A percentile compares a stretch with the other conserved stretches of the same genome.
Evolutionary conservation across 805 yeast species (phyloP).

Genomic region (Barnettozyma vustinii): DNA sequence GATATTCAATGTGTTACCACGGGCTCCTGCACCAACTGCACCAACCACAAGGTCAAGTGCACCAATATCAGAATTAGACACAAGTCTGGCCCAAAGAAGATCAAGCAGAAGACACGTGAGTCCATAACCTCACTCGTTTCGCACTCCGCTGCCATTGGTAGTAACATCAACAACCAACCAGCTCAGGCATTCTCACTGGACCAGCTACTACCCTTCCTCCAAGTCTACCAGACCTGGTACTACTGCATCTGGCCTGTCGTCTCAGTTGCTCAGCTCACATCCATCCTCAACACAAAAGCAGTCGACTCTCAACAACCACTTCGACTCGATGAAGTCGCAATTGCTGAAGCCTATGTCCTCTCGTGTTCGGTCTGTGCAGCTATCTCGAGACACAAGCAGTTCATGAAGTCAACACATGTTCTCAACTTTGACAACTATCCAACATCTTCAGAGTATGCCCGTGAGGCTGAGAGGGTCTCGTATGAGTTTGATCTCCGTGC

Average conservation of each 20-base stretch:
- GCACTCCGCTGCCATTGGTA: background rate
- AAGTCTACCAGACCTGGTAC: conserved; percentile 24
- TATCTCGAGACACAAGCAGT: conserved; percentile 19
- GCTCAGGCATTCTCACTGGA: conserved; percentile 12
- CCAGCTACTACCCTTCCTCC: conserved; percentile 19
- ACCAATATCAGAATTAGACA: conserved; percentile 21
- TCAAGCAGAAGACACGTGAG: conserved; percentile 20
- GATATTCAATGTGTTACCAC: conserved; percentile 13
- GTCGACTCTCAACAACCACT: conserved; percentile 7
- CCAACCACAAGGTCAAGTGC: conserved; percentile 19
- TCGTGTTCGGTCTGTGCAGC: conserved; percentile 23
- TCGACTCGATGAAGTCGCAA: conserved; percentile 5
- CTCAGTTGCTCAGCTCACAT: conserved; percentile 13
- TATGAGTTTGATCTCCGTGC: conserved; percentile 16
- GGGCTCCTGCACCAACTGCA: conserved; percentile 20
- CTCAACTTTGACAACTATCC: conserved; percentile 16
- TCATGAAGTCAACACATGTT: conserved; percentile 18
- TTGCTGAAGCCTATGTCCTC: conserved; percentile 17
- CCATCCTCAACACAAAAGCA: conserved; percentile 11
- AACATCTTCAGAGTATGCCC: conserved; percentile 15
- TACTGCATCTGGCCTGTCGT: conserved; percentile 25
- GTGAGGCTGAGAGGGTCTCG: conserved; percentile 20
- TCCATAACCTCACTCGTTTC: conserved; percentile 12
- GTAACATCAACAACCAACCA: background rate
- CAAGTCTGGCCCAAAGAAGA: conserved; percentile 23